These are phyloP conservation scores for Melanogaster broomeanus DNA, from an alignment of 768 basidiomycete species.

Conservation along the genomic window DNA sequence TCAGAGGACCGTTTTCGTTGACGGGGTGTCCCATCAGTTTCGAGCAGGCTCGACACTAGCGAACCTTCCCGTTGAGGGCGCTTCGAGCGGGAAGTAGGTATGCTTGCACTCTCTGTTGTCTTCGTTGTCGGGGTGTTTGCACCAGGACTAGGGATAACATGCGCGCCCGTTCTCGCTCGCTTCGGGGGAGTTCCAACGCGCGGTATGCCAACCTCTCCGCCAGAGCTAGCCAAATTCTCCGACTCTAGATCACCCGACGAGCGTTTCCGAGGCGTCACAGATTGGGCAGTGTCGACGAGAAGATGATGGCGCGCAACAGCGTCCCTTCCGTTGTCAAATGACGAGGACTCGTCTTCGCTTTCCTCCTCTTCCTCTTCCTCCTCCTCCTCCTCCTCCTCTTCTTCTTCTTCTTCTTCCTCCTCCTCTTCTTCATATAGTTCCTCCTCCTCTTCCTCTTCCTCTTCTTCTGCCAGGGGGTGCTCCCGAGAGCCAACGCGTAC, in stretches of 20 bases:
- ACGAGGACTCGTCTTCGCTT: slow-evolving; percentile 21
- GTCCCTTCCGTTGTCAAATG: slow-evolving; percentile 9
- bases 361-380: slow-evolving; percentile 35
- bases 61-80: not conserved
- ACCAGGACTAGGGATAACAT: not conserved
- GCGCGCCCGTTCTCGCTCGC: slow-evolving; percentile 31
- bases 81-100: not conserved
- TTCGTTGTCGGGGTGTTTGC: slow-evolving; percentile 1
- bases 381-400: slow-evolving; percentile 25
- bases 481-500: slow-evolving; percentile 18
- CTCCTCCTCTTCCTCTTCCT: slow-evolving; percentile 35
- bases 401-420: slow-evolving; percentile 30
- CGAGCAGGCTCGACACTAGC: not conserved
- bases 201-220: not conserved
- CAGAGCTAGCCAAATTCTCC: slow-evolving; percentile 12
- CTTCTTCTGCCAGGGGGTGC: slow-evolving; percentile 24
- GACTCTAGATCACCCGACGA: slow-evolving; percentile 39
- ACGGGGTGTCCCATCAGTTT: slow-evolving; percentile 16
- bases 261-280: slow-evolving; percentile 34
- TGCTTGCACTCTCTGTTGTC: not conserved
- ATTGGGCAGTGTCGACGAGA: slow-evolving; percentile 7
- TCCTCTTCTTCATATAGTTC: slow-evolving; percentile 17
- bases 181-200: slow-evolving; percentile 42
- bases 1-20: slow-evolving; percentile 52
- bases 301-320: slow-evolving; percentile 6